Base-by-base conservation (phyloP, 1,139 yeast species). In the Candida neerlandica region DNA sequence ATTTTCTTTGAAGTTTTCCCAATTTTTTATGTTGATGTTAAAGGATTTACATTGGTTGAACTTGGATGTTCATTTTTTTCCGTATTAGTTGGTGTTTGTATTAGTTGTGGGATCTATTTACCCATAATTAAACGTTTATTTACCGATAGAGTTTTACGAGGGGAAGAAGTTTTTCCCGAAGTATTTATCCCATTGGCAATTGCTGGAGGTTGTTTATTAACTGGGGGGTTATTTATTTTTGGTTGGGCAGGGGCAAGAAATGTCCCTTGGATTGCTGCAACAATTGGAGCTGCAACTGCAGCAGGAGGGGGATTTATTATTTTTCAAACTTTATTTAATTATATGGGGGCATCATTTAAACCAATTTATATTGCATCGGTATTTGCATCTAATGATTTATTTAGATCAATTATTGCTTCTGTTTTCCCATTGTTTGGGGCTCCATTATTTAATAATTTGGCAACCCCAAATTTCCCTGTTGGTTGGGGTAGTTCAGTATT, bases 401-500 rank as follows among this genome's bases (percentile, higher is more conserved):
- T 66, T 49, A 59, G 72, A 52, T 58, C 66, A 9, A 52, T 56
- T 3, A 56, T 64, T 55, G 71, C 71, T n/a, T 68, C 70, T 11
- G 61, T 61, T 14, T 68, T 67, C 57, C 73, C 73, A 14, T 57
- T 69, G 19, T 66, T 69, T 50, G 71, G 67, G 4, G 51, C 55
- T 18, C 80, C 80, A 50, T 70, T 87, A 73, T 84, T 78, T 63
- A 61, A 66, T 44, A 57, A 71, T 57, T 54, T 69, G 42, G 65
- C 65, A 23, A 65, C 66, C 10, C 60, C 65, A 1, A 65, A 65
- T 30, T 66, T 59, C 51, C 75, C 73, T 1, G 70, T 84, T 54
- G 91, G 88, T 0, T 85, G 91, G 90, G 92, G 89, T 4, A 70
- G 81, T 2, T 72, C 79, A 30, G 52, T 85, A 1, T 63, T 86